Evolutionary conservation across 2,329 filamentous ascomycete species (phyloP).

Genomic region (Fusarium pseudonygamai): DNA sequence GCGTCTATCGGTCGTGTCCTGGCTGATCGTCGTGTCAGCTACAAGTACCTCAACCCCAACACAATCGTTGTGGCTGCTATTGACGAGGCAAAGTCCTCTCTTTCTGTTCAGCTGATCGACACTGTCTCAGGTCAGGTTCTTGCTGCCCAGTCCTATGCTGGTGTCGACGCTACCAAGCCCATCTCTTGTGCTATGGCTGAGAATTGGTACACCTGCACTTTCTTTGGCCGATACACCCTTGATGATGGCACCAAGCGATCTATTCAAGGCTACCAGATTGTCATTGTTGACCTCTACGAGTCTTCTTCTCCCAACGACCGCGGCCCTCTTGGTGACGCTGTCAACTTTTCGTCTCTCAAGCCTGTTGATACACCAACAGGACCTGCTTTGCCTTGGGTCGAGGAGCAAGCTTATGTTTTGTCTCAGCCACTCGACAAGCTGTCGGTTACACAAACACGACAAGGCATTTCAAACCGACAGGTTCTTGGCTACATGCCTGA

Average conservation of each 20-base stretch:
- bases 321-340: conserved; percentile 74
- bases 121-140: conserved; percentile 85
- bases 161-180: conserved; percentile 77
- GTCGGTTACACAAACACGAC: conserved; percentile 85
- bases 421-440: conserved; percentile 81
- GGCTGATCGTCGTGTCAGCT: conserved; percentile 89
- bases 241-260: conserved; percentile 62
- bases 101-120: conserved; percentile 84
- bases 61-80: conserved; percentile 78
- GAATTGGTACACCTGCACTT: conserved; percentile 94
- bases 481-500: conserved; percentile 81
- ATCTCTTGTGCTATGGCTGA: conserved; percentile 85
- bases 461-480: conserved; percentile 88
- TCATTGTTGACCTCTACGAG: conserved; percentile 90
- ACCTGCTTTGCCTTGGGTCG: conserved; percentile 74
- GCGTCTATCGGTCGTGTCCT: conserved; percentile 96
- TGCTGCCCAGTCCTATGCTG: conserved; percentile 73
- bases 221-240: conserved; percentile 70
- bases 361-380: conserved; percentile 67
- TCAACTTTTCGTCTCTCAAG: conserved; percentile 81
- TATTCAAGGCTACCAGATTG: conserved; percentile 85
- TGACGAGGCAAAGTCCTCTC: conserved; percentile 64
- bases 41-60: conserved; percentile 96
- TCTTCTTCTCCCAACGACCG: conserved; percentile 85
- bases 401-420: conserved; percentile 84